phyloP scores from a whole-genome alignment of 352 stramenopile genomes.

The Pythium apleroticum region DNA sequence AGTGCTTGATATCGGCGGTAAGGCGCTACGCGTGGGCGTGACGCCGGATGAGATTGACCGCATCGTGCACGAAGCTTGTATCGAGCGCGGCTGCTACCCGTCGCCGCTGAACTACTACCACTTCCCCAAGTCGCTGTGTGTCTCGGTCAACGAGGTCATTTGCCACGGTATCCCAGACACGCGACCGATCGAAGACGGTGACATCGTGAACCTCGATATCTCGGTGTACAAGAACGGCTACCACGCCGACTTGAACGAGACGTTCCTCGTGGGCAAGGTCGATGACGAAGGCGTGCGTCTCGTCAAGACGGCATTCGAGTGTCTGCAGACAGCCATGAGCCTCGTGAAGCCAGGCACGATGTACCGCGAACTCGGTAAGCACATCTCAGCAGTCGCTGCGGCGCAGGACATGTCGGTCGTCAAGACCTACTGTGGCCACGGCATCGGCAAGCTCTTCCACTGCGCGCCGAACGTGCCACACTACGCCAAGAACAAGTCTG shows the following conservation, averaged over 20 bases:
- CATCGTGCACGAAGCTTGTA: slow-evolving; percentile 92
- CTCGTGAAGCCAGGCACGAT: slow-evolving; percentile 95
- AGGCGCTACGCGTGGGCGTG: slow-evolving; percentile 83
- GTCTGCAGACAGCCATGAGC: slow-evolving; percentile 77
- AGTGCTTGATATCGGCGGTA: slow-evolving; percentile 95
- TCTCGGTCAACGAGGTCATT: slow-evolving; percentile 95
- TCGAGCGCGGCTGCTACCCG: slow-evolving; percentile 94
- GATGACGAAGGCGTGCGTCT: slow-evolving; percentile 90
- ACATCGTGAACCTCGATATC: slow-evolving; percentile 99
- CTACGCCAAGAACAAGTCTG: slow-evolving; percentile 98
- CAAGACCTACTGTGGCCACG: slow-evolving; percentile 98
- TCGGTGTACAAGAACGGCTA: slow-evolving; percentile 97
- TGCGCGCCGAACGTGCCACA: slow-evolving; percentile 96
- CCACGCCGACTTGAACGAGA: slow-evolving; percentile 98
- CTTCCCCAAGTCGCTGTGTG: slow-evolving; percentile 95
- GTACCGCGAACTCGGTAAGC: slow-evolving; percentile 95
- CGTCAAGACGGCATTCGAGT: slow-evolving; percentile 96
- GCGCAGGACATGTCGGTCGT: slow-evolving; percentile 92
- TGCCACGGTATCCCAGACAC: slow-evolving; percentile 98
- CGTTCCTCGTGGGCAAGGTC: slow-evolving; percentile 96
- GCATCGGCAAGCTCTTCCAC: slow-evolving; percentile 97
- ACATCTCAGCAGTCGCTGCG: slow-evolving; percentile 90
- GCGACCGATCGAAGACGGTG: slow-evolving; percentile 92
- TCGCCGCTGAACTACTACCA: slow-evolving; percentile 97
- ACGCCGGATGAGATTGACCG: slow-evolving; percentile 98